Percentiles rank a stretch among this genome's conserved stretches.
phyloP scores from a whole-genome alignment of 495 filamentous ascomycete genomes.

The Penicillium paradoxum region DNA sequence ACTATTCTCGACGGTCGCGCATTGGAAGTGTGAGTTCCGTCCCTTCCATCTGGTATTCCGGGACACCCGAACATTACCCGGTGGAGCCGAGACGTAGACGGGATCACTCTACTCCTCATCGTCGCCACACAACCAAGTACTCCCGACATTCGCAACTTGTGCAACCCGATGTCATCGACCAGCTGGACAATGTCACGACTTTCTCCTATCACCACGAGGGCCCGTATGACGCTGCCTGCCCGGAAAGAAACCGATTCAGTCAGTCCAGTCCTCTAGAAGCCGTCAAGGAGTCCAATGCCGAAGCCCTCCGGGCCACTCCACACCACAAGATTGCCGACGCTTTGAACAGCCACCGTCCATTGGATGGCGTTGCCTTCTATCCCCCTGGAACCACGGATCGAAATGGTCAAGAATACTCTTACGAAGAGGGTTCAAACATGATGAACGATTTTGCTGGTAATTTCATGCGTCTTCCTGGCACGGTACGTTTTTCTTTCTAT shows the following conservation, averaged over 20 bases:
- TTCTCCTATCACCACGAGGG: conserved; percentile 83
- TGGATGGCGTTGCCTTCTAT: conserved; percentile 75
- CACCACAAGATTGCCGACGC: conserved; percentile 71
- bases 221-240: conserved; percentile 80
- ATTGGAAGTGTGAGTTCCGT: conserved; percentile 25
- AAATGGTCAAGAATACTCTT: conserved; percentile 65
- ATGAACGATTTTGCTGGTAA: conserved; percentile 56
- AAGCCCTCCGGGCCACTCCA: conserved; percentile 80
- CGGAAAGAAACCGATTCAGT: conserved; percentile 62
- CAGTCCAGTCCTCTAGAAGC: conserved; percentile 71
- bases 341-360: conserved; percentile 67
- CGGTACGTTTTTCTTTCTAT: conserved; percentile 19
- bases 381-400: conserved; percentile 66
- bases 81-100: conserved; percentile 26
- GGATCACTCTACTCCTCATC: conserved; percentile 14
- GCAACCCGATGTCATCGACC: conserved; percentile 74
- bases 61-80: conserved; percentile 29
- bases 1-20: conserved; percentile 19
- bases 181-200: conserved; percentile 60
- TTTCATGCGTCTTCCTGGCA: conserved; percentile 33
- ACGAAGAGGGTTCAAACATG: conserved; percentile 81
- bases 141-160: conserved; percentile 60
- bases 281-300: conserved; percentile 63
- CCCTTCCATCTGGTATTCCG: conserved; percentile 27
- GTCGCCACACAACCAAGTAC: conserved; percentile 27